Conservation (phyloP, 371 early-diverging fungal genomes). For the Saksenaea oblongispora region DNA sequence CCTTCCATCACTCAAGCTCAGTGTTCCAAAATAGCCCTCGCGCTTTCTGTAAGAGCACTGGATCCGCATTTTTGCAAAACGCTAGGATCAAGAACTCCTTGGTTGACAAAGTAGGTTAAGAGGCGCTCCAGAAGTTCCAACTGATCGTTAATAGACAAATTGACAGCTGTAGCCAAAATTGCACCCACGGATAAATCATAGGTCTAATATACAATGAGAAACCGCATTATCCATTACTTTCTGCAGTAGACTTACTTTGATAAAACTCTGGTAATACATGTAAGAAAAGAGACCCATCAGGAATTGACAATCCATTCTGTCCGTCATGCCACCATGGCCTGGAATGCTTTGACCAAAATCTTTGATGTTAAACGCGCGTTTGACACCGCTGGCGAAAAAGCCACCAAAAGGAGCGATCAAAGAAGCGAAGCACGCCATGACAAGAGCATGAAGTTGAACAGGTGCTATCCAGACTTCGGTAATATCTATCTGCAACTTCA, state of each 20-base stretch:
- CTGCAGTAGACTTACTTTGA: conserved; percentile 38
- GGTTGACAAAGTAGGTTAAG: conserved; percentile 56
- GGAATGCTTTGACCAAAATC: conserved; percentile 99
- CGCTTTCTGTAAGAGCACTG: conserved; percentile 28
- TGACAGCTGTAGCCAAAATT: conserved; percentile 49
- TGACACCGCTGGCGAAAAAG: conserved; percentile 98
- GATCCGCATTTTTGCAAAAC: conserved; percentile 42
- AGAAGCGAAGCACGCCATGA: conserved; percentile 94
- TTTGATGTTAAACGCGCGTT: conserved; percentile 98
- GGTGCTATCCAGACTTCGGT: conserved; percentile 66
- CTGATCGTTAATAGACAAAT: conserved; percentile 50
- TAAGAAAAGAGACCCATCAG: conserved; percentile 96
- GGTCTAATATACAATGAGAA: conserved; percentile 18
- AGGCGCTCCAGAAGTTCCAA: conserved; percentile 54
- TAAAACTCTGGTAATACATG: conserved; percentile 91
- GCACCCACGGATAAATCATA: conserved; percentile 48
- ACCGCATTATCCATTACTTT: background rate
- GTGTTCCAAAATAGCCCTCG: conserved; percentile 16
- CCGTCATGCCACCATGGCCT: conserved; percentile 98
- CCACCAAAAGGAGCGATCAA: conserved; percentile 99
- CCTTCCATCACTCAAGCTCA: conserved; percentile 17
- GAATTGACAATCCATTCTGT: conserved; percentile 98
- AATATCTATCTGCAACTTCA: conserved; percentile 32
- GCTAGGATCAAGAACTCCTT: conserved; percentile 50
- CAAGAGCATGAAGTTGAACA: conserved; percentile 87